A percentile compares a stretch with the other conserved stretches of the same genome.
Evolutionary conservation across 2,329 filamentous ascomycete species (phyloP).

Genomic region (Paecilomyces sp.): DNA sequence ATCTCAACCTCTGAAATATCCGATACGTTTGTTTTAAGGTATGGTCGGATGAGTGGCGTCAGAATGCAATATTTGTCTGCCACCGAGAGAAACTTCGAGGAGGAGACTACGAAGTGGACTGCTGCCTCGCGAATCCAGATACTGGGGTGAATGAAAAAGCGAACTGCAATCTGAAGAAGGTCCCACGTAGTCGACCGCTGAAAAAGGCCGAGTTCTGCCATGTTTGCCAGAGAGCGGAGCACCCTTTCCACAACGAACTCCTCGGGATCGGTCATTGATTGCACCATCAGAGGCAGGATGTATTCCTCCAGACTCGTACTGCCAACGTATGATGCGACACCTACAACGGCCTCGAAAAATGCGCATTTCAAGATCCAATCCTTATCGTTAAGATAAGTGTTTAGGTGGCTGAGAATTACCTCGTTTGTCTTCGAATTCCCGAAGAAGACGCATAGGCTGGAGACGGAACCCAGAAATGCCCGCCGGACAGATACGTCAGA

Average conservation of each 20-base stretch:
- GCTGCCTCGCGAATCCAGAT: slow-evolving; percentile 91
- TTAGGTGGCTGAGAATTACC: slow-evolving; percentile 90
- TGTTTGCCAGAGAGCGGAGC: slow-evolving; percentile 76
- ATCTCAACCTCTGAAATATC: slow-evolving; percentile 66
- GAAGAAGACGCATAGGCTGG: slow-evolving; percentile 90
- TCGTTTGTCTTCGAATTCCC: slow-evolving; percentile 87
- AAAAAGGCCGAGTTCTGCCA: slow-evolving; percentile 81
- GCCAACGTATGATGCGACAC: slow-evolving; percentile 84
- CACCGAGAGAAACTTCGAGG: slow-evolving; percentile 65
- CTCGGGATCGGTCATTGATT: slow-evolving; percentile 85
- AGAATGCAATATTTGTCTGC: slow-evolving; percentile 82
- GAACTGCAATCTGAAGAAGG: slow-evolving; percentile 70
- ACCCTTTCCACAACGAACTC: slow-evolving; percentile 91
- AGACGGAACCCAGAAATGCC: slow-evolving; percentile 85
- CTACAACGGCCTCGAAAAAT: slow-evolving; percentile 92
- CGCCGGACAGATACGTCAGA: slow-evolving; percentile 76
- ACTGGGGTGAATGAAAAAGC: slow-evolving; percentile 91
- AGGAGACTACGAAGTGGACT: slow-evolving; percentile 71
- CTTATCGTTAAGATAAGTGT: slow-evolving; percentile 92
- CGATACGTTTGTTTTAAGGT: slow-evolving; percentile 66
- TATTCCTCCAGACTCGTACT: slow-evolving; percentile 88
- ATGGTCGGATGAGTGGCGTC: slow-evolving; percentile 71
- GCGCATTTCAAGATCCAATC: slow-evolving; percentile 97
- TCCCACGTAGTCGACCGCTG: slow-evolving; percentile 82
- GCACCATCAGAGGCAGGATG: slow-evolving; percentile 90